Conservation (phyloP, 257 asterid species). For the Dorcoceras hygrometricum region DNA sequence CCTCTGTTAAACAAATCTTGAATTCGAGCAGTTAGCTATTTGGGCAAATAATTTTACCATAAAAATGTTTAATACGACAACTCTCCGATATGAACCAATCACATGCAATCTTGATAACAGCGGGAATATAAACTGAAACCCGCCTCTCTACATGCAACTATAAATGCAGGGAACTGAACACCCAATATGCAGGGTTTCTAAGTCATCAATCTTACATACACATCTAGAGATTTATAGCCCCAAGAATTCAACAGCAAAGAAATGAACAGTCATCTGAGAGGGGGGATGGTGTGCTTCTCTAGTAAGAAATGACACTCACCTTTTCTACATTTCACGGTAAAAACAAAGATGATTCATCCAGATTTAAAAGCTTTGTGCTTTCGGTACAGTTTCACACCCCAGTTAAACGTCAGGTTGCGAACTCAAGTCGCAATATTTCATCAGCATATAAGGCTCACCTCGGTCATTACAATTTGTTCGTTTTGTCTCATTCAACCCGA, state of each 20-base stretch:
- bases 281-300: background rate
- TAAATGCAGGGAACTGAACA: no score
- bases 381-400: background rate
- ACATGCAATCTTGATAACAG: background rate
- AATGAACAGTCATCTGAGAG: background rate
- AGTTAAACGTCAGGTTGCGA: background rate
- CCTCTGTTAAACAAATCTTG: no score
- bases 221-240: constrained; percentile 19
- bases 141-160: background rate
- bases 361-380: background rate
- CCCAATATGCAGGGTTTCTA: background rate
- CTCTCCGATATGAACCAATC: background rate
- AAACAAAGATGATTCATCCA: background rate
- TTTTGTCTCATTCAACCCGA: background rate
- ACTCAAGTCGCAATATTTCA: constrained; percentile 3
- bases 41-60: no score
- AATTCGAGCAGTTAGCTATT: no score
- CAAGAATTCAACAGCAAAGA: background rate
- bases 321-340: constrained; percentile 12
- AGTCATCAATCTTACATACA: constrained; percentile 14
- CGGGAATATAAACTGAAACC: background rate
- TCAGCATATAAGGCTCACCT: background rate
- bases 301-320: background rate
- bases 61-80: no score
- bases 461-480: background rate